A percentile compares a stretch with the other conserved stretches of the same genome.
Evolutionary conservation across 2,329 filamentous ascomycete species (phyloP).

Genomic region (Monilinia polystroma): DNA sequence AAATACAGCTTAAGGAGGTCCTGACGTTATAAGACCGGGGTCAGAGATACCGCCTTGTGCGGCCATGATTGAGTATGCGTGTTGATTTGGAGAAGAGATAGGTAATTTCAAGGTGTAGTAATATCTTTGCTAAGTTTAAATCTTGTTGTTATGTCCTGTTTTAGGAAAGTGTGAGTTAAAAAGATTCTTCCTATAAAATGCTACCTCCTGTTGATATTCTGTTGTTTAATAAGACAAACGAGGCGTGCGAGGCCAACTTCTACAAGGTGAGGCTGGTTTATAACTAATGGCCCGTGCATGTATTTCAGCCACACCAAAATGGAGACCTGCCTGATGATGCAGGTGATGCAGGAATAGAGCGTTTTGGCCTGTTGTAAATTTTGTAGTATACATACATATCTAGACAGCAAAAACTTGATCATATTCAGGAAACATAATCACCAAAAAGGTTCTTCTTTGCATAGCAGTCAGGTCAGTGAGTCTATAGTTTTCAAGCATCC

Average conservation of each 20-base stretch:
- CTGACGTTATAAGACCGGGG: conserved; percentile 64
- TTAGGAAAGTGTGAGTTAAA: conserved; percentile 11
- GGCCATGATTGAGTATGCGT: conserved; percentile 27
- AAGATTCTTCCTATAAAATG: conserved; percentile 7
- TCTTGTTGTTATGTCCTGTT: conserved; percentile 6
- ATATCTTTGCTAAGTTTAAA: not conserved
- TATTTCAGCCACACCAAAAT: conserved; percentile 12
- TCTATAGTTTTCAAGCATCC: not conserved
- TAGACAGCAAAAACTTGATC: not conserved
- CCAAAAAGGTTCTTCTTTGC: not conserved
- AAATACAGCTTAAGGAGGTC: conserved; percentile 32
- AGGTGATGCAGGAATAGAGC: conserved; percentile 4
- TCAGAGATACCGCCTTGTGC: conserved; percentile 60
- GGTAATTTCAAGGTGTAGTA: not conserved
- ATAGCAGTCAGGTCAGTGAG: not conserved
- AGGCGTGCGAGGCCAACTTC: conserved; percentile 22
- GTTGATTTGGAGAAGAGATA: conserved; percentile 8
- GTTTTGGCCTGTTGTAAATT: not conserved
- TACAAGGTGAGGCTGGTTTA: conserved; percentile 18
- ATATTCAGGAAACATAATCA: not conserved
- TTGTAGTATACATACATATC: not conserved
- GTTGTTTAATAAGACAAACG: conserved; percentile 23
- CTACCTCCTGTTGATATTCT: conserved; percentile 19
- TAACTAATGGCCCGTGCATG: conserved; percentile 16
- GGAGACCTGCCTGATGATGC: not conserved